phyloP scores from a whole-genome alignment of 768 basidiomycete species.

The Boletus eberwhitei region DNA sequence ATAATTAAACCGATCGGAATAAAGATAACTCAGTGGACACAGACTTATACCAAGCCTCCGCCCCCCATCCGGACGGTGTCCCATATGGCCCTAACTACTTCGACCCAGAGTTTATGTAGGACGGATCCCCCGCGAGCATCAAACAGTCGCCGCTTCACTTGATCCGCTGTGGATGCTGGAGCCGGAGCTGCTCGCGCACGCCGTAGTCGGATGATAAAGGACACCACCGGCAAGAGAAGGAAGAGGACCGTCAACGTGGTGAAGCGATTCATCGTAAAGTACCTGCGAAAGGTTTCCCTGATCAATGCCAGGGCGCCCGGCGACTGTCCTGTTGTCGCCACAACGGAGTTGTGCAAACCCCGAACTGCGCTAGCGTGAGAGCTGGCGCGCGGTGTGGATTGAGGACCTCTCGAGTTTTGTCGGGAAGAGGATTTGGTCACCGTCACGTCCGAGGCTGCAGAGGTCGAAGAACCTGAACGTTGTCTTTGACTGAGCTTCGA shows the following conservation, averaged over 20 bases:
- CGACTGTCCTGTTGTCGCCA: slow-evolving; percentile 17
- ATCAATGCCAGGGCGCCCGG: slow-evolving; percentile 39
- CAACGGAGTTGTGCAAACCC: slow-evolving; percentile 4
- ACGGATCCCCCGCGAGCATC: slow-evolving; percentile 37
- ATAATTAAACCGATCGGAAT: slow-evolving; percentile 5
- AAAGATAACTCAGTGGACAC: slow-evolving; percentile 14
- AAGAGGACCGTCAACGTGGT: slow-evolving; percentile 43
- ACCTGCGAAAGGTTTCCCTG: slow-evolving; percentile 46
- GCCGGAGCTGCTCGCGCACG: slow-evolving; percentile 32
- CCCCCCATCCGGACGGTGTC: slow-evolving; percentile 79
- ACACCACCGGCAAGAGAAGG: slow-evolving; percentile 41
- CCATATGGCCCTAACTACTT: slow-evolving; percentile 47
- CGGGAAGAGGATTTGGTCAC: slow-evolving; percentile 20
- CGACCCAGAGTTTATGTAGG: slow-evolving; percentile 47
- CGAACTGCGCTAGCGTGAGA: slow-evolving; percentile 18
- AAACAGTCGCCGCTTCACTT: slow-evolving; percentile 54
- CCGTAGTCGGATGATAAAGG: slow-evolving; percentile 50
- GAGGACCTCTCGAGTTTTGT: slow-evolving; percentile 3
- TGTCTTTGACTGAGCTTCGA: slow-evolving; percentile 14
- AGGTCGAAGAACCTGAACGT: slow-evolving; percentile 21
- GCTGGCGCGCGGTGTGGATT: slow-evolving; percentile 7
- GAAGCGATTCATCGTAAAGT: slow-evolving; percentile 46
- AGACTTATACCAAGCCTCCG: slow-evolving; percentile 59
- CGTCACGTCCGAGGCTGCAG: slow-evolving; percentile 25
- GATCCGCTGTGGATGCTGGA: slow-evolving; percentile 46